Conservation (phyloP, 2,329 filamentous ascomycete genomes). For the Hortaea werneckii region DNA sequence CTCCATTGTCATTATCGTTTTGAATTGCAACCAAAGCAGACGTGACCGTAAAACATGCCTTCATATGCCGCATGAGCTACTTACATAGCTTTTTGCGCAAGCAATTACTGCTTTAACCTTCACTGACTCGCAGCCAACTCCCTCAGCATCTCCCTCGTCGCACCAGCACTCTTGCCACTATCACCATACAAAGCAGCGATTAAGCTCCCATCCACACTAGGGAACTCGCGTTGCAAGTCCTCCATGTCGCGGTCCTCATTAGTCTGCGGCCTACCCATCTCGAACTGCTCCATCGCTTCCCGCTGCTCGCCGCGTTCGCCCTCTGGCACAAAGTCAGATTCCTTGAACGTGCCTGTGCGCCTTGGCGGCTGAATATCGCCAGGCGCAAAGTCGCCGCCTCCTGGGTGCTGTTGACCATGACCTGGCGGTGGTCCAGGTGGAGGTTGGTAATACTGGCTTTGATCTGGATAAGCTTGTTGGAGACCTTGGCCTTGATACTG, state of each 20-base stretch:
- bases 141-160: conserved; percentile 35
- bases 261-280: conserved; percentile 31
- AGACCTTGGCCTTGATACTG: neutral
- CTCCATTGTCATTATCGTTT: no score
- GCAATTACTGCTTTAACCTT: neutral
- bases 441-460: neutral
- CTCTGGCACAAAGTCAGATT: conserved; percentile 30
- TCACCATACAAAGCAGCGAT: conserved; percentile 38
- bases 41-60: no score
- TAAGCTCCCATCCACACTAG: conserved; percentile 33
- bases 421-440: conserved; percentile 1
- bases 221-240: conserved; percentile 33
- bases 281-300: conserved; percentile 34
- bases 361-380: conserved; percentile 3
- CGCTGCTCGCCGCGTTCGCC: conserved; percentile 27
- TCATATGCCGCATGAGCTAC: no score
- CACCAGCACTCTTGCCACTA: conserved; percentile 29
- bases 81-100: neutral
- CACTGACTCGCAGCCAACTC: conserved; percentile 23
- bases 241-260: conserved; percentile 33
- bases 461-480: neutral
- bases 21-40: no score
- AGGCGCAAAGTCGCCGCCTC: neutral
- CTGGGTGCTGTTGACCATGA: neutral
- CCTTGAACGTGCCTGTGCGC: conserved; percentile 20